Evolutionary conservation across 2,329 filamentous ascomycete species (phyloP).

Genomic region (Sporothrix inflata): DNA sequence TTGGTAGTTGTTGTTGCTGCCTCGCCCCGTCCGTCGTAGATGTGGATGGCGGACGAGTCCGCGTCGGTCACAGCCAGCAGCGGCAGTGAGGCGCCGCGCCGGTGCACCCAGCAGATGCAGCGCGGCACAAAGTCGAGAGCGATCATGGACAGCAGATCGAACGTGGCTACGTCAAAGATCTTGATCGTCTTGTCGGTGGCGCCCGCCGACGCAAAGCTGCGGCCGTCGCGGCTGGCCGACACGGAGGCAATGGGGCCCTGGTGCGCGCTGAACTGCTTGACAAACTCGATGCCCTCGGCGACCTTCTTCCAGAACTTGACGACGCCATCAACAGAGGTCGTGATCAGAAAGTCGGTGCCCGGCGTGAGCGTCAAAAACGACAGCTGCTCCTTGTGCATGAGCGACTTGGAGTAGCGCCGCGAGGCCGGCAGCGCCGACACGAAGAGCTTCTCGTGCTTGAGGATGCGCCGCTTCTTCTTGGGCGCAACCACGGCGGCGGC

Average conservation of each 20-base stretch:
- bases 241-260: conserved; percentile 80
- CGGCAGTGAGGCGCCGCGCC: conserved; percentile 82
- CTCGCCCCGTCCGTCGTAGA: conserved; percentile 91
- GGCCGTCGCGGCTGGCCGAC: conserved; percentile 84
- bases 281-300: conserved; percentile 88
- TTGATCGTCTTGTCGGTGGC: conserved; percentile 72
- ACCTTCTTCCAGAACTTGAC: conserved; percentile 99
- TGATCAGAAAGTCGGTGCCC: conserved; percentile 91
- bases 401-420: conserved; percentile 83
- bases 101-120: conserved; percentile 90
- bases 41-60: conserved; percentile 69
- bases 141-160: conserved; percentile 83
- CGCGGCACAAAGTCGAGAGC: conserved; percentile 74
- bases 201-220: conserved; percentile 90
- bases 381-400: conserved; percentile 98
- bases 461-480: conserved; percentile 79
- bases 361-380: conserved; percentile 87
- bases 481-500: conserved; percentile 69
- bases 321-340: conserved; percentile 89
- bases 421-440: conserved; percentile 84
- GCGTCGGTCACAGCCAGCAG: conserved; percentile 82
- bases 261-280: conserved; percentile 96
- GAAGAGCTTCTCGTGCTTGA: conserved; percentile 95
- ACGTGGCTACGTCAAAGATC: conserved; percentile 81
- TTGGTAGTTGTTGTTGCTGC: conserved; percentile 42